phyloP scores from a whole-genome alignment of 2,329 filamentous ascomycete genomes.

The Xylariaceae sp. region DNA sequence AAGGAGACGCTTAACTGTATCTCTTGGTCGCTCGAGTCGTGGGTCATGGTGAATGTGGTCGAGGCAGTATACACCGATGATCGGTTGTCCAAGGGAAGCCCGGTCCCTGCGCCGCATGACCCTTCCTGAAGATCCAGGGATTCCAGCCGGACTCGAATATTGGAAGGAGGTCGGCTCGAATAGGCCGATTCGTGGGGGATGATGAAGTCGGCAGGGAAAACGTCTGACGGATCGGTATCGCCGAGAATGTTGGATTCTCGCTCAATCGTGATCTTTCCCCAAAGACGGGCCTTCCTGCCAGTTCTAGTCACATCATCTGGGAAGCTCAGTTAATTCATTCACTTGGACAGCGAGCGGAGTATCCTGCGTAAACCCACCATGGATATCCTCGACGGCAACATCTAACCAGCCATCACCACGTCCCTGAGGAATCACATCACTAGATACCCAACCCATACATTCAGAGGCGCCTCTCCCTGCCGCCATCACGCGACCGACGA shows the following conservation, averaged over 20 bases:
- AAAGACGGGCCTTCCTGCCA: slow-evolving; percentile 53
- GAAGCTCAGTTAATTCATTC: slow-evolving; percentile 18
- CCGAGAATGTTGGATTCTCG: slow-evolving; percentile 56
- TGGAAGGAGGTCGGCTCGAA: slow-evolving; percentile 39
- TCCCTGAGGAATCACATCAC: slow-evolving; percentile 49
- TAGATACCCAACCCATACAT: slow-evolving; percentile 65
- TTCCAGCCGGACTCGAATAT: slow-evolving; percentile 44
- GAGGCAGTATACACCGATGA: slow-evolving; percentile 38
- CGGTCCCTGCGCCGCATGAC: slow-evolving; percentile 40
- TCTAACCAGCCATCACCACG: slow-evolving; percentile 54
- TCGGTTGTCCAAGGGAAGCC: slow-evolving; percentile 39
- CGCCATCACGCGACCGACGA: slow-evolving; percentile 60
- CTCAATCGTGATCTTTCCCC: slow-evolving; percentile 56
- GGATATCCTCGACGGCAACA: slow-evolving; percentile 49
- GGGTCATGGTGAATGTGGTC: slow-evolving; percentile 36
- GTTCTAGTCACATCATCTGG: slow-evolving; percentile 45
- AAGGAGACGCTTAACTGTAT: slow-evolving; percentile 41
- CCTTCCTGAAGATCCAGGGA: slow-evolving; percentile 45
- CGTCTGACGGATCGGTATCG: slow-evolving; percentile 46
- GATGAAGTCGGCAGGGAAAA: slow-evolving; percentile 57
- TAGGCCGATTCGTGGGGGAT: slow-evolving; percentile 55
- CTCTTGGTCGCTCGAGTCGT: slow-evolving; percentile 36
- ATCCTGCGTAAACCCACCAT: slow-evolving; percentile 33
- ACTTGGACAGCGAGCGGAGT: slow-evolving; percentile 11
- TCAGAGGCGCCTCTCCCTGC: slow-evolving; percentile 57